These are phyloP conservation scores for Alloascoidea africana DNA, from an alignment of 805 yeast species.

Conservation along the genomic window DNA sequence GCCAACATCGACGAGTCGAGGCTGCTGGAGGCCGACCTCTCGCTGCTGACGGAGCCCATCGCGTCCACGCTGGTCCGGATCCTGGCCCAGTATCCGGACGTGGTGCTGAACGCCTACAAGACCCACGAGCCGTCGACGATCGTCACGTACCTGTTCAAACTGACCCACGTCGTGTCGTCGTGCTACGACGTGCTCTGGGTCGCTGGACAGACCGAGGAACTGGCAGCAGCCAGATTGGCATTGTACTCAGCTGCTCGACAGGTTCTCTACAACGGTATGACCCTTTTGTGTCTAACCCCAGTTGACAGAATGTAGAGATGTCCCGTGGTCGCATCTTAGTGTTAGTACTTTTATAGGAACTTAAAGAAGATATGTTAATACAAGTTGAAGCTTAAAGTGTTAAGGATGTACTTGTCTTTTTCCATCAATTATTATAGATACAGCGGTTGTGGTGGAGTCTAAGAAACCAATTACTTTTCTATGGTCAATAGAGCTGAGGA, in stretches of 20 bases:
- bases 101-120: conserved; percentile 64
- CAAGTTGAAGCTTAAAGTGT: no score
- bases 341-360: no score
- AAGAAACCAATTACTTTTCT: no score
- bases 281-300: conserved; percentile 85
- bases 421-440: no score
- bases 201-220: conserved; percentile 79
- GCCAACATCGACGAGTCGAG: conserved; percentile 35
- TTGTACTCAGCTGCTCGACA: conserved; percentile 82
- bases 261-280: conserved; percentile 82
- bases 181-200: conserved; percentile 95
- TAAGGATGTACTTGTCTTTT: no score
- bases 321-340: no score
- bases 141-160: conserved; percentile 83
- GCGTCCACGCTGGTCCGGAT: conserved; percentile 62
- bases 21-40: conserved; percentile 34
- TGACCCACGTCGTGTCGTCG: conserved; percentile 90
- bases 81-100: conserved; percentile 85
- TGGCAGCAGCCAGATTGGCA: conserved; percentile 86
- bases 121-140: conserved; percentile 87
- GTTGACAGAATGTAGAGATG: conserved; percentile 99
- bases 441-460: no score
- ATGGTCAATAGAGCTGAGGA: no score
- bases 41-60: conserved; percentile 51
- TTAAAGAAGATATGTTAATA: no score